Percentiles rank a stretch among this genome's conserved stretches.
Conservation (phyloP, 108 stramenopile species). For the Nitzschia sp. region DNA sequence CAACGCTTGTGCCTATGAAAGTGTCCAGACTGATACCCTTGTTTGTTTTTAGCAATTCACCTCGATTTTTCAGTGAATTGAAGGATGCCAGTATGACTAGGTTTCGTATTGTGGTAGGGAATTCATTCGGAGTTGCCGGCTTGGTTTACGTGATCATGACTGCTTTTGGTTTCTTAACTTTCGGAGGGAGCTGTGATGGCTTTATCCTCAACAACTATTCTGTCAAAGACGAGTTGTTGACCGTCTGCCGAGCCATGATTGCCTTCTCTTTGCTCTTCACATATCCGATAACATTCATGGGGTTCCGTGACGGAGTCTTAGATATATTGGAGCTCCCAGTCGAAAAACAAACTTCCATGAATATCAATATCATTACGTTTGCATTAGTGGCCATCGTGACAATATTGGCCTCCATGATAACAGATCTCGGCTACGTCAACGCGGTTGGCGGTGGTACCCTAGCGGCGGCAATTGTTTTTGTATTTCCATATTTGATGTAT, state of each 20-base stretch:
- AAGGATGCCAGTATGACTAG: conserved; percentile 63
- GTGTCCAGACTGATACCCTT: background rate
- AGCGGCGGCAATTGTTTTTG: conserved; percentile 73
- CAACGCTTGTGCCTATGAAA: background rate
- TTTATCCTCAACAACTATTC: conserved; percentile 89
- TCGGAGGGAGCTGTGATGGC: conserved; percentile 67
- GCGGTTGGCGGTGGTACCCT: conserved; percentile 87
- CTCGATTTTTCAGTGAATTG: conserved; percentile 82
- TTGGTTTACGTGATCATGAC: conserved; percentile 67
- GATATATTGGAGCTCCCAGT: conserved; percentile 63
- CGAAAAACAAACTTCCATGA: conserved; percentile 54
- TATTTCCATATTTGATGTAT: conserved; percentile 90
- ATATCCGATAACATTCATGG: conserved; percentile 91
- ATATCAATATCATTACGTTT: conserved; percentile 63
- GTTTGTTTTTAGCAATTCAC: conserved; percentile 82
- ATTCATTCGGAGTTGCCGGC: conserved; percentile 58
- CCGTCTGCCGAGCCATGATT: conserved; percentile 72
- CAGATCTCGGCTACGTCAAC: conserved; percentile 62
- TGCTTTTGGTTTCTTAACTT: conserved; percentile 73
- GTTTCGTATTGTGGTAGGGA: conserved; percentile 56
- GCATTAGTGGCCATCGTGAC: conserved; percentile 50
- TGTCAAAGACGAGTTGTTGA: conserved; percentile 66
- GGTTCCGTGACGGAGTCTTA: conserved; percentile 76
- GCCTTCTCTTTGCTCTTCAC: conserved; percentile 66
- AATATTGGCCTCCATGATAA: conserved; percentile 35